These are phyloP conservation scores for Rosa chinensis DNA, from an alignment of 306 rosid species.

Conservation along the genomic window DNA sequence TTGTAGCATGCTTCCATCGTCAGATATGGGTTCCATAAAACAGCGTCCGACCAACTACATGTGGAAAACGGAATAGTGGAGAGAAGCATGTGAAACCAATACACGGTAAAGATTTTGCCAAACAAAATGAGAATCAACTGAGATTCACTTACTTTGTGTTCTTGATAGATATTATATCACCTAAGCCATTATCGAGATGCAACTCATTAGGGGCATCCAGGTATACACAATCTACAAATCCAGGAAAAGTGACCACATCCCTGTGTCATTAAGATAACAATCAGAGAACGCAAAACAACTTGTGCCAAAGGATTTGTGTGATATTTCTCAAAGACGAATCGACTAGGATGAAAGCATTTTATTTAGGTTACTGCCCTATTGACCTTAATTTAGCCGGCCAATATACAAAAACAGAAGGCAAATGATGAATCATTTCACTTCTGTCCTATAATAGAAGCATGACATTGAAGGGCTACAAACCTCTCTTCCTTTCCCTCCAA, in stretches of 20 bases:
- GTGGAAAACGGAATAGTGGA: slow-evolving; percentile 18
- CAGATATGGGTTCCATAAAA: slow-evolving; percentile 92
- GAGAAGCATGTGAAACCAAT: slow-evolving; percentile 11
- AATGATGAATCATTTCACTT: slow-evolving; percentile 9
- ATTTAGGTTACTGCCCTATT: background rate
- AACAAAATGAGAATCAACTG: slow-evolving; percentile 16
- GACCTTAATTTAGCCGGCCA: slow-evolving; percentile 18
- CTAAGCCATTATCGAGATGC: slow-evolving; percentile 85
- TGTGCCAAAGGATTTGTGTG: background rate
- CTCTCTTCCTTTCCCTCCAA: slow-evolving; percentile 88
- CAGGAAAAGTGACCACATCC: slow-evolving; percentile 82
- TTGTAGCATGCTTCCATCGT: slow-evolving; percentile 87
- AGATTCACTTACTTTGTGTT: slow-evolving; percentile 66
- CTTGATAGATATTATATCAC: slow-evolving; percentile 66
- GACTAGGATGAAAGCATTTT: background rate
- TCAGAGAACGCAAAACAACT: slow-evolving; percentile 12
- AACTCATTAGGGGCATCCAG: slow-evolving; percentile 68
- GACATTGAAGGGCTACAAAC: slow-evolving; percentile 33
- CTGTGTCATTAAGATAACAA: slow-evolving; percentile 40
- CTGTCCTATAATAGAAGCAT: slow-evolving; percentile 2
- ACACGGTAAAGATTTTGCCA: slow-evolving; percentile 10
- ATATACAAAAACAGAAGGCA: slow-evolving; percentile 17
- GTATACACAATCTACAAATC: slow-evolving; percentile 90
- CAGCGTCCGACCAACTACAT: slow-evolving; percentile 94
- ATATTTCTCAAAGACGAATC: background rate